Evolutionary conservation across 108 stramenopile species (phyloP), one percentile per base, ranked within the genome.

Genomic region (Cyclostephanos invisitatus): DNA sequence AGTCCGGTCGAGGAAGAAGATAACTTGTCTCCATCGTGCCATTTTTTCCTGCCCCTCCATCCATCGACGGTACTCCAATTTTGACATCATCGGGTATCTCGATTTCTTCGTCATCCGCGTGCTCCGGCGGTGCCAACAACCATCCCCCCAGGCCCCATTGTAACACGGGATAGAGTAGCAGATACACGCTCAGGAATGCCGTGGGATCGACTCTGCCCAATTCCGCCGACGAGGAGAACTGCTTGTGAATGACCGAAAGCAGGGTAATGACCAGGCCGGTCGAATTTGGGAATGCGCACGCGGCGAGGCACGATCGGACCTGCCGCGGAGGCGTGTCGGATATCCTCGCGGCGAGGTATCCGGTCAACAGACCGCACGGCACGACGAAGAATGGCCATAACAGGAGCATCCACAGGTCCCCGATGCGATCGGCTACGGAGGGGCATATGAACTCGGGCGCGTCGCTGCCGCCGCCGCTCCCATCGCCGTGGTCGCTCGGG

Each of bases 131-230:
- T 17, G 90, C 90, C 62, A 95, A 57, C 42, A 95, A 48, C 88
- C 89, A 88, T 6, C 90, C 90, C 12, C 91, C 91, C 7, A 92
- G 67, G 10, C 91, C 91, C 94, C 94, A 95, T 35, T 95, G 94
- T 27, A 95, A 53, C 1, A 91, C 81, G 3, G 94, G 91, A 72
- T 95, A 95, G 11, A 92, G 57, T 29, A 95, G 62, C 28, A 95
- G 65, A 46, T 92, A 95, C 3, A 95, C 84, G 8, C 84, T 83
- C 29, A 95, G 64, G 63, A 92, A 95, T 3, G 89, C 83, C 7
- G 88, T 91, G 8, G 94, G 89, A 70, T 95, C 94, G 8, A 95
- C 83, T 17, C 57, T 71, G 21, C 90, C 93, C 51, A 92, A 71
- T 35, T 89, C 87, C n/a, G 82, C 60, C 35, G 83, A 75, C 22